Conservation (phyloP, 1,284 basidiomycete genomes). For the Nidula niveotomentosa region DNA sequence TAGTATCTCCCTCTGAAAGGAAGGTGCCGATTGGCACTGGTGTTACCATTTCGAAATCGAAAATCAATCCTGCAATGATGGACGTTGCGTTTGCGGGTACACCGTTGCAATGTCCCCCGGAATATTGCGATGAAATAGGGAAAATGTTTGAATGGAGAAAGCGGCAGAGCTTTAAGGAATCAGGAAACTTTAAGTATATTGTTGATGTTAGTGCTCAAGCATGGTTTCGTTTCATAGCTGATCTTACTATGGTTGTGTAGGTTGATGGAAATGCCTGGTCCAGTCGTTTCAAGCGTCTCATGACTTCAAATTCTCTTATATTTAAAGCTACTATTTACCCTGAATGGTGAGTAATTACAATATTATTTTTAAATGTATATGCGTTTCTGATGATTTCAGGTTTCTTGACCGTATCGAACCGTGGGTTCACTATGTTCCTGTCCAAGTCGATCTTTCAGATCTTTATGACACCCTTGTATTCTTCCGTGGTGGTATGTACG, state of each 20-base stretch:
- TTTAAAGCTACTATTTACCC: slow-evolving; percentile 67
- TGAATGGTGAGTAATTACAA: slow-evolving; percentile 47
- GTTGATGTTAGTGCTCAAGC: slow-evolving; percentile 43
- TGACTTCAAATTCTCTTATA: slow-evolving; percentile 57
- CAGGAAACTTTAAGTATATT: slow-evolving; percentile 57
- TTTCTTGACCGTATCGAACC: slow-evolving; percentile 2
- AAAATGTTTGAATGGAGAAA: slow-evolving; percentile 37
- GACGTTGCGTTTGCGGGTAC: slow-evolving; percentile 49
- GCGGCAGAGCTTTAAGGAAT: slow-evolving; percentile 30
- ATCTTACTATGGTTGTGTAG: slow-evolving; percentile 19
- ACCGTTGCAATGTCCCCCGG: slow-evolving; percentile 39
- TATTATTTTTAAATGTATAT: no score
- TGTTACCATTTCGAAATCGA: neutral
- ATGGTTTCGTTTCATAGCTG: neutral
- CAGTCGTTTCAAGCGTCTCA: slow-evolving; percentile 60
- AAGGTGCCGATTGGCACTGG: neutral
- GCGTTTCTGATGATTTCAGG: neutral
- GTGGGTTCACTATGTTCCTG: slow-evolving; percentile 4
- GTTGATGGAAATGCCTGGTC: slow-evolving; percentile 71
- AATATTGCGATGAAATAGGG: slow-evolving; percentile 10
- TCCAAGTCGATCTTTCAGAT: slow-evolving; percentile 3
- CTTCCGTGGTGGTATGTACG: slow-evolving; percentile 53
- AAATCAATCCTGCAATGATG: slow-evolving; percentile 35
- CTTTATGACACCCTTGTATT: slow-evolving; percentile 39
- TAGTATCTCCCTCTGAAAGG: neutral